Evolutionary conservation across 2,329 filamentous ascomycete species (phyloP).

Genomic region (Fusarium caatingaense): DNA sequence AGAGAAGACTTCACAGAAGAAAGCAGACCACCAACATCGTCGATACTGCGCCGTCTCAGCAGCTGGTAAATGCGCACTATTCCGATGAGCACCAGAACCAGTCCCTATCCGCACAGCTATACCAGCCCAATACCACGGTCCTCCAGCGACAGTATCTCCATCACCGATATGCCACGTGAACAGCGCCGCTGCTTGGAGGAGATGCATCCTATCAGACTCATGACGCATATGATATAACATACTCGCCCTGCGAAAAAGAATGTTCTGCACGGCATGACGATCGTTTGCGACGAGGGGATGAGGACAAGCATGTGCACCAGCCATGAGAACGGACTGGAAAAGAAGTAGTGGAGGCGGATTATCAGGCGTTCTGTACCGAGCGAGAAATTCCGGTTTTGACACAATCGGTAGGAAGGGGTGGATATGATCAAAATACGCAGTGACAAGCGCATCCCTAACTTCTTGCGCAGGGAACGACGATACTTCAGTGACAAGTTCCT

Average conservation of each 20-base stretch:
- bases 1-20: slow-evolving; percentile 43
- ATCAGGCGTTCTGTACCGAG: slow-evolving; percentile 37
- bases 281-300: slow-evolving; percentile 41
- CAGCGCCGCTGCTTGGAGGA: slow-evolving; percentile 38
- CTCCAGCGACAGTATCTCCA: slow-evolving; percentile 39
- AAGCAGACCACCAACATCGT: slow-evolving; percentile 43
- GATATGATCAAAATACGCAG: slow-evolving; percentile 43
- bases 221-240: slow-evolving; percentile 46
- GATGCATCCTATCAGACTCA: slow-evolving; percentile 42
- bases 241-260: slow-evolving; percentile 40
- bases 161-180: slow-evolving; percentile 45
- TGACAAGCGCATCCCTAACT: slow-evolving; percentile 41
- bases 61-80: slow-evolving; percentile 35
- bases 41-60: slow-evolving; percentile 42
- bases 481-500: slow-evolving; percentile 39
- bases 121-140: slow-evolving; percentile 45
- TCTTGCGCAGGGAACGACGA: slow-evolving; percentile 42
- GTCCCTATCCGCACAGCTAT: slow-evolving; percentile 41
- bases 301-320: slow-evolving; percentile 40
- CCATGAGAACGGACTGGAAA: slow-evolving; percentile 43
- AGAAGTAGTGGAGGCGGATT: slow-evolving; percentile 36
- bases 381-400: slow-evolving; percentile 42
- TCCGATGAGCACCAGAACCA: slow-evolving; percentile 36
- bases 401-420: slow-evolving; percentile 43
- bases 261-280: slow-evolving; percentile 45